Evolutionary conservation across 345 rosid genomes (phyloP), one percentile per base, ranked within the genome.

Genomic region (Pistacia atlantica): DNA sequence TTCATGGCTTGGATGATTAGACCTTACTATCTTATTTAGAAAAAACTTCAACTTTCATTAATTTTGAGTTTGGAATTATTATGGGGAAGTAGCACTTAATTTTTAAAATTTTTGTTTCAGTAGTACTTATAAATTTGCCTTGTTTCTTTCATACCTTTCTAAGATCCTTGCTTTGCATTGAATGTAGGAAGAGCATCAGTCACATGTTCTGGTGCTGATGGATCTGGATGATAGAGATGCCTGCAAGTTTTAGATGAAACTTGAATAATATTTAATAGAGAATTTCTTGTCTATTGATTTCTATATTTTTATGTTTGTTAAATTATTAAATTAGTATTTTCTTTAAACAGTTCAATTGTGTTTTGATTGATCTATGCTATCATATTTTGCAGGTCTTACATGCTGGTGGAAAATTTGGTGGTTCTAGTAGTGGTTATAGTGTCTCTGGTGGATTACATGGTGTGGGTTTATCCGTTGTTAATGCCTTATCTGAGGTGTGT

Each of bases 371-470:
- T 57, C 70, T 48, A 57, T 42, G 31, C 57, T 38, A 48, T 76
- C 58, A 42, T 79, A 46, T 74, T 72, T 57, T 87, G 82, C 90
- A 97, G 99, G 87, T 94, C 78, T 83, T 97, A 84, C 99, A 97
- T 74, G 99, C 98, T 72, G 98, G 98, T 63, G 98, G 98, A 28
- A 97, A 97, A 79, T 97, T 94, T 91, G 99, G 98, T 73, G 99
- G 99, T 76, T 84, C 92, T 46, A 90, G 93, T 73, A 94, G 98
- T 85, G 99, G 99, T 49, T 97, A 97, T 74, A 91, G 86, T 78
- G 97, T 97, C 48, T 97, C 99, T 76, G 99, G 99, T 71, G 99
- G 99, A 69, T 79, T 97, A 65, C 98, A 94, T 75, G 99, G 99
- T 77, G 99, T 97, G 38, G 99, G 99, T 73, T 87, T 97, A 80